Evolutionary conservation across 169 alveolate genomes (phyloP), one percentile per base, ranked within the genome.

Genomic region (Plasmodium sp.): DNA sequence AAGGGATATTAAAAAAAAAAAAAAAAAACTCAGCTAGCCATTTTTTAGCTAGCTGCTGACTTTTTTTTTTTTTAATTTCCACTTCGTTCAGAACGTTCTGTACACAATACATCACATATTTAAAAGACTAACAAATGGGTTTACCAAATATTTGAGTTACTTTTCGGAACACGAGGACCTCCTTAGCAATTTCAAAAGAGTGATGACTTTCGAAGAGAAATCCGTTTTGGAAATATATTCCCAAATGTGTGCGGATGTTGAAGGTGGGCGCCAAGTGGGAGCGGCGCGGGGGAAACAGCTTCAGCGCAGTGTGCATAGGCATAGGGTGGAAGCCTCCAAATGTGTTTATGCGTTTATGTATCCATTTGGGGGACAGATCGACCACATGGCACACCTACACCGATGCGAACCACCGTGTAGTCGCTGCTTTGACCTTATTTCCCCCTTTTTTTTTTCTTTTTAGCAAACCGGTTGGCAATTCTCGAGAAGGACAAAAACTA

Each of bases 131-230:
- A 86, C 93, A 6, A 75, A 75, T 39, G 48, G 71, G 16, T 86
- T 86, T 86, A 86, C 93, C 34, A 45, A 75, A 22, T 33, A 75
- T 86, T 56, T 86, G 31, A 54, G 33, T 36, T 71, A 75, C 34
- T 75, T 86, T 56, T 75, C 36, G 45, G 74, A 86, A 34, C 77
- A 36, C 31, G 45, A 54, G 43, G 73, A 36, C 3, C 34, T 77
- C 41, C 12, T 54, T 3, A 22, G 5, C 14, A 51, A 7, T 34
- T 86, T 77, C 45, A 86, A 33, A 51, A 33, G 71, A 41, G 81
- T 86, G 39, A 86, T 86, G 56, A 51, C 72, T 54, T 86, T 51
- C 81, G 84, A 86, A 56, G 85, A 79, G 71, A 86, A 43, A 86
- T 22, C 36, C 27, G 2, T 86, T 5, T 75, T 86, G 22, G 81